Evolutionary conservation across 225 moss, liverwort and hornwort genomes (phyloP).

Genomic region (Physcomitrium patens): DNA sequence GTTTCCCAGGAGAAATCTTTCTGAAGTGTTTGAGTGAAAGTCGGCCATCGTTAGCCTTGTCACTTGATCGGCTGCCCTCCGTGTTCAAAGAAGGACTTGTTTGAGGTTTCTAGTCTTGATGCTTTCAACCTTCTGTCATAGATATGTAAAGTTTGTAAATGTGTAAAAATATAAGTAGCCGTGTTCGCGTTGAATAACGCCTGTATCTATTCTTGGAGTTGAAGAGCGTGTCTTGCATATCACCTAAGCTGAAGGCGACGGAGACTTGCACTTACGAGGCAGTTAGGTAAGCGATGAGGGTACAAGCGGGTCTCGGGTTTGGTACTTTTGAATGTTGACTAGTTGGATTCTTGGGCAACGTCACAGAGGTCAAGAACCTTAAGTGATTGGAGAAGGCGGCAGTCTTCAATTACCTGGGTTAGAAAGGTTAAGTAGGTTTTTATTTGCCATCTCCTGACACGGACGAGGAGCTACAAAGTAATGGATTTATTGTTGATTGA

Average conservation of each 20-base stretch:
- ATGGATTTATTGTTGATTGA: too few species aligned
- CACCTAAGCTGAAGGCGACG: conserved; percentile 17
- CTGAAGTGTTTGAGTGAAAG: not conserved
- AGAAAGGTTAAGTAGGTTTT: not conserved
- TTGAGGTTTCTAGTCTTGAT: not conserved
- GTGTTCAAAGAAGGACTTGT: not conserved
- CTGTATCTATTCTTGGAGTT: conserved; percentile 10
- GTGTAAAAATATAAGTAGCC: not conserved
- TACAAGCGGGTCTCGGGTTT: not conserved
- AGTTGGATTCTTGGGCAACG: not conserved
- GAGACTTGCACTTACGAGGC: not conserved
- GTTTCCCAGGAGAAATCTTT: not conserved
- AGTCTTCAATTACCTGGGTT: not conserved
- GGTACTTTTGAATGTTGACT: conserved; percentile 3
- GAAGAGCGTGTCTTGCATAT: conserved; percentile 15
- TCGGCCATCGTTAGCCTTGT: not conserved
- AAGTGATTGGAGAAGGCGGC: not conserved
- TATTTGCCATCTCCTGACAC: not conserved
- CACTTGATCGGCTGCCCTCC: not conserved
- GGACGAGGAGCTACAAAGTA: too few species aligned
- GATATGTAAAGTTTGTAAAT: not conserved
- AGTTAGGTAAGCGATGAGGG: conserved; percentile 25
- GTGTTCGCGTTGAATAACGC: not conserved
- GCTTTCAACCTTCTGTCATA: not conserved
- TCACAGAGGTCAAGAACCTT: not conserved